A percentile compares a stretch with the other conserved stretches of the same genome.
These are phyloP conservation scores for Boletus vermiculosoides DNA, from an alignment of 768 basidiomycete species.

Conservation along the genomic window DNA sequence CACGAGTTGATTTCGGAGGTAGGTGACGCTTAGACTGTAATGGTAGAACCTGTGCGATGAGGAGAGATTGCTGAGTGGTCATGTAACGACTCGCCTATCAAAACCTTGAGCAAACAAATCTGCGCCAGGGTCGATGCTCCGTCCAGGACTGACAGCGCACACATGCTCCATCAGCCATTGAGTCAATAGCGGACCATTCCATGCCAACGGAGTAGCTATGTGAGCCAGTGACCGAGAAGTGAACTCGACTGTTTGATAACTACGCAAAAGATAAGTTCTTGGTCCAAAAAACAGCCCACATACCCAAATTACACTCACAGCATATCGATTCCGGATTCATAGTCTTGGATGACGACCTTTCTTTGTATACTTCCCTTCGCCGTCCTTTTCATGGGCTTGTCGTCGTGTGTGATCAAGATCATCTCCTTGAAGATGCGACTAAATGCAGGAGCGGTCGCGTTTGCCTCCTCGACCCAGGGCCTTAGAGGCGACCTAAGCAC, in stretches of 20 bases:
- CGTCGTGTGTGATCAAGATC: slow-evolving; percentile 41
- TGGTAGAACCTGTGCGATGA: background rate
- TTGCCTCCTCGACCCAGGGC: slow-evolving; percentile 42
- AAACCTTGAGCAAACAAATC: slow-evolving; percentile 34
- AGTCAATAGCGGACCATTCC: background rate
- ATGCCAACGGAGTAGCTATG: background rate
- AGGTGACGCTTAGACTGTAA: slow-evolving; percentile 24
- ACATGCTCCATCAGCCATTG: slow-evolving; percentile 17
- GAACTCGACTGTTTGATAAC: background rate
- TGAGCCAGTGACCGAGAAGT: background rate
- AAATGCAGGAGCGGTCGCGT: slow-evolving; percentile 37
- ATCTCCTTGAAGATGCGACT: slow-evolving; percentile 50
- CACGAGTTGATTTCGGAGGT: slow-evolving; percentile 22
- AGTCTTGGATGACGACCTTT: slow-evolving; percentile 18
- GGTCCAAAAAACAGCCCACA: background rate
- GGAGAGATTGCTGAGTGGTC: background rate
- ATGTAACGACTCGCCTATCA: slow-evolving; percentile 26
- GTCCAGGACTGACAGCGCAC: background rate
- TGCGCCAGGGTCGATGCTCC: background rate
- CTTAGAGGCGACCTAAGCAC: slow-evolving; percentile 13
- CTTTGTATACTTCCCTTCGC: slow-evolving; percentile 29
- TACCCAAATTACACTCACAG: slow-evolving; percentile 14
- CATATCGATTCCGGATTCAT: slow-evolving; percentile 25
- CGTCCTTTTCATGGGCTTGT: slow-evolving; percentile 42
- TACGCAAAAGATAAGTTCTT: background rate